These are phyloP conservation scores for Flueggea neowawraea DNA, from an alignment of 441 rosid species.

Conservation along the genomic window DNA sequence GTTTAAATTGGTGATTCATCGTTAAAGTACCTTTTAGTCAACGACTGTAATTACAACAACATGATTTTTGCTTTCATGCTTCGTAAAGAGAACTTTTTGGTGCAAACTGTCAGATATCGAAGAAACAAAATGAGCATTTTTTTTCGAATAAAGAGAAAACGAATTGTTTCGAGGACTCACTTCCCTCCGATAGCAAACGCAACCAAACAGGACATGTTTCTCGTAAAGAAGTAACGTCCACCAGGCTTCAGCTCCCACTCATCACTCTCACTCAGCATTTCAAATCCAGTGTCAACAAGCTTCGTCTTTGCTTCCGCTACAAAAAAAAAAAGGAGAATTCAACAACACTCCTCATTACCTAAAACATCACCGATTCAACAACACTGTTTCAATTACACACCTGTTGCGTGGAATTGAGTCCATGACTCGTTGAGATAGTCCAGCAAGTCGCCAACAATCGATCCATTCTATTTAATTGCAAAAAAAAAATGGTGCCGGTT, in stretches of 20 bases:
- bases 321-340: not conserved
- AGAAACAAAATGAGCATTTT: too few species aligned
- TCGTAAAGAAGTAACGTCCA: slow-evolving; percentile 85
- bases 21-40: too few species aligned
- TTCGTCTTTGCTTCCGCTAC: slow-evolving; percentile 87
- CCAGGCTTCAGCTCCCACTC: slow-evolving; percentile 93
- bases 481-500: too few species aligned
- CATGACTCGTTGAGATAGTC: slow-evolving; percentile 93
- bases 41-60: too few species aligned
- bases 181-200: slow-evolving; percentile 91
- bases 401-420: slow-evolving; percentile 96
- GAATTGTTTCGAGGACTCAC: slow-evolving; percentile 35
- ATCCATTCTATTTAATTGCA: slow-evolving; percentile 16
- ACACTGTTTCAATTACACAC: slow-evolving; percentile 17
- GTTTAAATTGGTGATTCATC: too few species aligned
- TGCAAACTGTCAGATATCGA: too few species aligned
- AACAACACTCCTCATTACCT: too few species aligned
- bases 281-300: slow-evolving; percentile 68
- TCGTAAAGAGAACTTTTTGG: too few species aligned
- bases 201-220: slow-evolving; percentile 91
- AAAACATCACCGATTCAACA: not conserved
- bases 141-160: not conserved
- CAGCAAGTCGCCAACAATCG: slow-evolving; percentile 71
- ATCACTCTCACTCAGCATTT: slow-evolving; percentile 68
- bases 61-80: too few species aligned